These are phyloP conservation scores for Ophiocordyceps australis DNA, from an alignment of 2,329 filamentous ascomycete genomes.

Conservation along the genomic window DNA sequence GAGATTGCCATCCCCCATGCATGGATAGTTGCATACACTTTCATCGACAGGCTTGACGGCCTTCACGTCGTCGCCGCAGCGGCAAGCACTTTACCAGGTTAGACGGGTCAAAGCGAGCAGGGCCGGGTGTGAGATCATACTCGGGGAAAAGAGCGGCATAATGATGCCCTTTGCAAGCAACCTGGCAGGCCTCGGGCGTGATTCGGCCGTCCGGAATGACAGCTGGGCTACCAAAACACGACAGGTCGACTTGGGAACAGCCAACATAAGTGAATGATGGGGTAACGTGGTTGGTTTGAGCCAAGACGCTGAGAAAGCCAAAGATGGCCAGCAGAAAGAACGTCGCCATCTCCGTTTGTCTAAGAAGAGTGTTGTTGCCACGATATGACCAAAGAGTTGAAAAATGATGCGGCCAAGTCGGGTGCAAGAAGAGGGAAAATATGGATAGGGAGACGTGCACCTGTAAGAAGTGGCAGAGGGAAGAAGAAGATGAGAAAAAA, in stretches of 20 bases:
- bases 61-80: slow-evolving; percentile 14
- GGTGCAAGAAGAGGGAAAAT: slow-evolving; percentile 1
- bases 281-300: slow-evolving; percentile 5
- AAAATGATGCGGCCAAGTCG: not conserved
- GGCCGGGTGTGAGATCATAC: slow-evolving; percentile 5
- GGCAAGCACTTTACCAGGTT: slow-evolving; percentile 11
- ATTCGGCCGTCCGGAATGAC: slow-evolving; percentile 6
- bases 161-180: slow-evolving; percentile 9
- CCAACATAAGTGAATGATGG: slow-evolving; percentile 9
- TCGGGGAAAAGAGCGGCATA: slow-evolving; percentile 13
- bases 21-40: slow-evolving; percentile 12
- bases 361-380: slow-evolving; percentile 2
- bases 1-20: slow-evolving; percentile 9
- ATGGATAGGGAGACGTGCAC: not conserved
- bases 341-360: slow-evolving; percentile 6
- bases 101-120: not conserved
- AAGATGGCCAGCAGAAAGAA: slow-evolving; percentile 7
- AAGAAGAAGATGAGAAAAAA: no score
- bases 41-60: slow-evolving; percentile 11
- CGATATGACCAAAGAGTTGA: slow-evolving; percentile 1
- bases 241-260: slow-evolving; percentile 10
- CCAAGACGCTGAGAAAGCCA: slow-evolving; percentile 6
- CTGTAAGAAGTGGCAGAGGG: no score
- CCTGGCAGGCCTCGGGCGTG: slow-evolving; percentile 10
- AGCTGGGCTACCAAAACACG: slow-evolving; percentile 9